These are phyloP conservation scores for Raddia guianensis DNA, from an alignment of 176 grass and related monocot genomes.

Conservation along the genomic window DNA sequence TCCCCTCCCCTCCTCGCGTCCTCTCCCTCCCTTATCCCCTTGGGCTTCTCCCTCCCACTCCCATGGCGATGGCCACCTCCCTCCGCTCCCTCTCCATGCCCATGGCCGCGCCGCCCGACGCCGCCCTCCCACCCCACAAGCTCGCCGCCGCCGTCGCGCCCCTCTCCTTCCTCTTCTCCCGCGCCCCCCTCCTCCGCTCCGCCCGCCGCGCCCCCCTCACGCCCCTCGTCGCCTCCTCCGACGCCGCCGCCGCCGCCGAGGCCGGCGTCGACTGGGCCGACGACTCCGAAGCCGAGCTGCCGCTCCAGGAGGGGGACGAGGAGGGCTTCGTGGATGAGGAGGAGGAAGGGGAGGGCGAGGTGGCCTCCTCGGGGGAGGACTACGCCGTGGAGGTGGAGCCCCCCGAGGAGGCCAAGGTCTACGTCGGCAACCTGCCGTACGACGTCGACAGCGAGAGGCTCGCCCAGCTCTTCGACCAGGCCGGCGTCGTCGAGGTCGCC, in stretches of 20 bases:
- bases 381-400: conserved; percentile 38
- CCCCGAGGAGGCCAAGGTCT: conserved; percentile 73
- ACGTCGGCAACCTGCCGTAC: conserved; percentile 62
- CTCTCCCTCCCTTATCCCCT: no score
- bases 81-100: conserved; percentile 48
- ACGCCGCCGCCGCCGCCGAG: conserved; percentile 44
- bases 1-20: no score
- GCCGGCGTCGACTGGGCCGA: conserved; percentile 41
- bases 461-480: conserved; percentile 81
- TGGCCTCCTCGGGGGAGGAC: conserved; percentile 2
- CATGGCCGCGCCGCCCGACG: conserved; percentile 32
- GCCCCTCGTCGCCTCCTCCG: conserved; percentile 43
- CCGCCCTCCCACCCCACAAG: conserved; percentile 34
- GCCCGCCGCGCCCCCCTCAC: conserved; percentile 44
- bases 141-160: conserved; percentile 21
- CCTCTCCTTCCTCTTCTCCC: conserved; percentile 42
- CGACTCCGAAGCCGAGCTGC: conserved; percentile 28
- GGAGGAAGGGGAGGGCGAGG: conserved; percentile 18
- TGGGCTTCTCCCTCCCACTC: conserved; percentile 18
- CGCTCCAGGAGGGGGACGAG: conserved; percentile 34
- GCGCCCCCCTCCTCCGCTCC: conserved; percentile 55
- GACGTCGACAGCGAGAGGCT: conserved; percentile 70
- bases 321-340: conserved; percentile 33
- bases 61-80: conserved; percentile 40
- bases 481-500: conserved; percentile 79